Percentiles rank a stretch among this genome's conserved stretches.
These are phyloP conservation scores for Sicyos baderoa DNA, from an alignment of 306 rosid genomes.

Conservation along the genomic window DNA sequence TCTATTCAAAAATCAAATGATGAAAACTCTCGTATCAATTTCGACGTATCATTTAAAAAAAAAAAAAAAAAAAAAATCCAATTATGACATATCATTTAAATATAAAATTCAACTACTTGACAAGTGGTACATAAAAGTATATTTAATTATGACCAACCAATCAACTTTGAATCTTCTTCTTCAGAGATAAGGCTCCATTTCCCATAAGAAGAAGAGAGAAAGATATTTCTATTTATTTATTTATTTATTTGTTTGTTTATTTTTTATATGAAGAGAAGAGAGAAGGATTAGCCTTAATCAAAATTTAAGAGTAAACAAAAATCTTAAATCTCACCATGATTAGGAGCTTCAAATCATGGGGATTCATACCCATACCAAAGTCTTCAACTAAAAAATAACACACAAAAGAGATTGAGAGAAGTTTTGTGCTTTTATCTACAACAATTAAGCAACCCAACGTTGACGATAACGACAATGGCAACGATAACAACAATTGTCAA, in stretches of 20 bases:
- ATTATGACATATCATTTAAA: background rate
- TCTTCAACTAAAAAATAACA: background rate
- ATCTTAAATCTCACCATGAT: slow-evolving; percentile 45
- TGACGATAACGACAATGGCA: too few relatives aligned
- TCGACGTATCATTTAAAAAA: too few relatives aligned
- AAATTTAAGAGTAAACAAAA: too few relatives aligned
- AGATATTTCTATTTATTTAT: too few relatives aligned
- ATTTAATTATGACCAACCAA: background rate
- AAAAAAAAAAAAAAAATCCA: too few relatives aligned
- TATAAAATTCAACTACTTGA: too few relatives aligned
- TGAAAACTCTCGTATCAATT: background rate
- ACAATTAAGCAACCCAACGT: too few relatives aligned
- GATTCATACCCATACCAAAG: slow-evolving; percentile 25
- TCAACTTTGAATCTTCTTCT: background rate
- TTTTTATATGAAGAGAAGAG: too few relatives aligned
- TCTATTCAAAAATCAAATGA: background rate
- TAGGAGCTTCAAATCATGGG: slow-evolving; percentile 35
- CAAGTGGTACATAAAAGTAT: too few relatives aligned
- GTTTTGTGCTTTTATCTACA: too few relatives aligned
- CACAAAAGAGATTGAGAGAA: background rate
- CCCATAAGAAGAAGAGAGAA: background rate
- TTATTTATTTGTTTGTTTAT: too few relatives aligned
- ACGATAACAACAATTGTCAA: background rate
- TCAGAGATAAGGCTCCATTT: background rate
- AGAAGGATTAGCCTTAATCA: background rate